Percentiles rank a stretch among this genome's conserved stretches.
phyloP scores from a whole-genome alignment of 306 rosid species.

The Medicago ruthenica region DNA sequence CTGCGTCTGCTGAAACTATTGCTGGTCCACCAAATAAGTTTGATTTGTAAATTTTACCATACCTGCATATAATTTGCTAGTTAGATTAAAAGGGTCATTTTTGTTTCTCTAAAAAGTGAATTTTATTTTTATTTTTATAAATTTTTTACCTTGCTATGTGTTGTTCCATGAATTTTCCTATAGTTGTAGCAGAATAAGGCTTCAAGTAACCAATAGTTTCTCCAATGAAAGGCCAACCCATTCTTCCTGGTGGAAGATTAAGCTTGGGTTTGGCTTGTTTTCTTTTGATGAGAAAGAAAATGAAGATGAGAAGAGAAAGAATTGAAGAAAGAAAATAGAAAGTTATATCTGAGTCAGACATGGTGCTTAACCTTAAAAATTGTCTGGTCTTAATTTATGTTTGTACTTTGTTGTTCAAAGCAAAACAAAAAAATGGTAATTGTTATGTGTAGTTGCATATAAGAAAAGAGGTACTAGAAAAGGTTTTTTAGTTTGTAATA shows the following conservation, averaged over 20 bases:
- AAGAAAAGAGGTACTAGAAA: slow-evolving; percentile 29
- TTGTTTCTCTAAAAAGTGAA: not conserved
- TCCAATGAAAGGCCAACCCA: slow-evolving; percentile 96
- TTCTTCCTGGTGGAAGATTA: slow-evolving; percentile 88
- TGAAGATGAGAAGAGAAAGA: slow-evolving; percentile 57
- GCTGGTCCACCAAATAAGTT: slow-evolving; percentile 86
- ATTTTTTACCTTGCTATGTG: slow-evolving; percentile 74
- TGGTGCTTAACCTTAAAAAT: slow-evolving; percentile 48
- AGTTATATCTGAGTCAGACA: slow-evolving; percentile 64
- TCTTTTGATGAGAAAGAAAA: slow-evolving; percentile 65
- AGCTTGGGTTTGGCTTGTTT: slow-evolving; percentile 55
- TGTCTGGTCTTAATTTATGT: slow-evolving; percentile 40
- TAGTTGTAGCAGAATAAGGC: slow-evolving; percentile 82
- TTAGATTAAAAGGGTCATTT: not conserved
- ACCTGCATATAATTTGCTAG: slow-evolving; percentile 50
- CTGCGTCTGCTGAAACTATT: slow-evolving; percentile 94
- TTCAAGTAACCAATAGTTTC: slow-evolving; percentile 79
- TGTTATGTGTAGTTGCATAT: slow-evolving; percentile 26
- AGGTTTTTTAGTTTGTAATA: slow-evolving; percentile 32
- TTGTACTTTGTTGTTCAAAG: slow-evolving; percentile 30
- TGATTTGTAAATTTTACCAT: slow-evolving; percentile 91
- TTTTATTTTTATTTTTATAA: not conserved
- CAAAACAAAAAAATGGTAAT: slow-evolving; percentile 16
- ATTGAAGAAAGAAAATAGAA: slow-evolving; percentile 65
- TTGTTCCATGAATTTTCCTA: slow-evolving; percentile 81